A percentile compares a stretch with the other conserved stretches of the same genome.
These are phyloP conservation scores for Clarireedia sp. DNA, from an alignment of 2,329 filamentous ascomycete genomes.

Conservation along the genomic window DNA sequence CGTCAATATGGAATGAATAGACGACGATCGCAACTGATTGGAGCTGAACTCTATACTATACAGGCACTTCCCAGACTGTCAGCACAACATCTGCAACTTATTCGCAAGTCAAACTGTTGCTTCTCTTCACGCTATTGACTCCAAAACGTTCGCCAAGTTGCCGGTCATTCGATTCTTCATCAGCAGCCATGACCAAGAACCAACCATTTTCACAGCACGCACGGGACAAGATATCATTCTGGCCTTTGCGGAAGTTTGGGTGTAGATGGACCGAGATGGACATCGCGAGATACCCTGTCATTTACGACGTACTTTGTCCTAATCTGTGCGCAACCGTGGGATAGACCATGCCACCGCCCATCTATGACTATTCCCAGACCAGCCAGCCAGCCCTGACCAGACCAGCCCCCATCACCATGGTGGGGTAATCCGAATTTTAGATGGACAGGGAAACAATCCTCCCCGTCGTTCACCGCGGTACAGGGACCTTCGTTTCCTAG, in stretches of 20 bases:
- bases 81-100: too few relatives aligned
- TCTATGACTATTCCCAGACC: background rate
- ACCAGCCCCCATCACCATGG: background rate
- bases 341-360: background rate
- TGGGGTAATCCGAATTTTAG: constrained; percentile 4
- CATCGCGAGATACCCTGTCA: background rate
- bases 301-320: background rate
- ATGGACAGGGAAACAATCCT: constrained; percentile 1
- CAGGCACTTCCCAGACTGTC: too few relatives aligned
- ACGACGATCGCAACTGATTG: background rate
- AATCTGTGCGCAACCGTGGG: background rate
- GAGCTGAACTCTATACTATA: too few relatives aligned
- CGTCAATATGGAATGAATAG: background rate
- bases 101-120: too few relatives aligned
- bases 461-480: constrained; percentile 1
- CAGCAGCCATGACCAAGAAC: too few relatives aligned
- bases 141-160: too few relatives aligned
- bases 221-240: too few relatives aligned
- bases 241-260: too few relatives aligned
- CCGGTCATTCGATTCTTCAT: too few relatives aligned
- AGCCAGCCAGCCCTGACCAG: background rate
- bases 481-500: background rate
- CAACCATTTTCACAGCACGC: too few relatives aligned
- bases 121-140: too few relatives aligned
- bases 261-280: background rate